phyloP scores from a whole-genome alignment of 2,329 filamentous ascomycete species.

The Rutstroemia sp. region DNA sequence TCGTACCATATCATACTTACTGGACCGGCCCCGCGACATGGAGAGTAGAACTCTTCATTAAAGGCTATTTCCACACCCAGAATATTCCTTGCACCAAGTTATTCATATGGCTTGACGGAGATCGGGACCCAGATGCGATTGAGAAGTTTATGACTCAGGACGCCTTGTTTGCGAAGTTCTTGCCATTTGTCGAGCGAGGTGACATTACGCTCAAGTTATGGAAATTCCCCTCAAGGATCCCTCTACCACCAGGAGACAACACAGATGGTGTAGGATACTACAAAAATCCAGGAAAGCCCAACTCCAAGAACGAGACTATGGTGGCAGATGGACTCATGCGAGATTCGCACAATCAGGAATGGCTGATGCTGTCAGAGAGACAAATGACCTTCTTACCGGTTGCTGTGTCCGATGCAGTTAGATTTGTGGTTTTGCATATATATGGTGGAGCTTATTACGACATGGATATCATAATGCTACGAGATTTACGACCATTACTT shows the following conservation, averaged over 20 bases:
- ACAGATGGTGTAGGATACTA: conserved; percentile 43
- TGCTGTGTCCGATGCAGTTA: conserved; percentile 47
- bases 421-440: conserved; percentile 47
- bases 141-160: conserved; percentile 44
- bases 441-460: conserved; percentile 48
- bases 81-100: conserved; percentile 47
- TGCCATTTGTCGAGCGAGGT: conserved; percentile 45
- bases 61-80: conserved; percentile 49
- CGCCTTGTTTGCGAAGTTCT: conserved; percentile 43
- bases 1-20: conserved; percentile 48
- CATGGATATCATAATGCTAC: conserved; percentile 47
- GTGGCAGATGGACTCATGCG: conserved; percentile 45
- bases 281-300: conserved; percentile 37
- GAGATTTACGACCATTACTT: conserved; percentile 47
- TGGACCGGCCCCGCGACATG: conserved; percentile 50
- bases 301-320: conserved; percentile 27
- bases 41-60: conserved; percentile 49
- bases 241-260: conserved; percentile 41
- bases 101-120: conserved; percentile 47
- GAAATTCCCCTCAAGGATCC: conserved; percentile 46
- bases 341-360: conserved; percentile 42
- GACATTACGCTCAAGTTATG: conserved; percentile 45
- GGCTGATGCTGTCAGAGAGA: conserved; percentile 45
- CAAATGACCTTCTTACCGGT: conserved; percentile 52
- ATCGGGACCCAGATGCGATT: conserved; percentile 42